These are phyloP conservation scores for Sugiyamaella sp. DNA, from an alignment of 1,139 yeast species.

Conservation along the genomic window DNA sequence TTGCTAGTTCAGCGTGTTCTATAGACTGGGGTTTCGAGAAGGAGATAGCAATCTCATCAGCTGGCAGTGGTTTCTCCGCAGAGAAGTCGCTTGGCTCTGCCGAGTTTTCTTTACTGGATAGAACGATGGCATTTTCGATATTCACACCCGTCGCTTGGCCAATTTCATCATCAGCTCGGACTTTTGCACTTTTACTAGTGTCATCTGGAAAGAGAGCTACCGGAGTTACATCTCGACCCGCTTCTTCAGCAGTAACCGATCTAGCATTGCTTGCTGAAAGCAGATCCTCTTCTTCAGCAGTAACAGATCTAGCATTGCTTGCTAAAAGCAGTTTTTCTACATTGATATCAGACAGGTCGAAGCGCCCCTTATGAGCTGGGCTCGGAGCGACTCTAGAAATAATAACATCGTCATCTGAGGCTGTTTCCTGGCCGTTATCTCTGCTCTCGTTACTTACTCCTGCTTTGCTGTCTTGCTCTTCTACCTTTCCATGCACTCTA, in stretches of 20 bases:
- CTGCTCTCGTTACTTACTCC: constrained; percentile 13
- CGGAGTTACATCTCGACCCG: not conserved
- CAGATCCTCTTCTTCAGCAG: not conserved
- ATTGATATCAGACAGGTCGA: constrained; percentile 13
- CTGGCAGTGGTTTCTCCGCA: not conserved
- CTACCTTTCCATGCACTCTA: constrained; percentile 62
- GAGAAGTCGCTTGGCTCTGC: not conserved
- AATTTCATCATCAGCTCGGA: too few relatives aligned
- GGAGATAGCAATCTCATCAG: not conserved
- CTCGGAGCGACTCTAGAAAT: not conserved
- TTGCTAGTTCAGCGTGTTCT: not conserved
- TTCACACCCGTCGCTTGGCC: too few relatives aligned
- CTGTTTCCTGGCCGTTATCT: constrained; percentile 7
- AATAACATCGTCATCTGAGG: constrained; percentile 8
- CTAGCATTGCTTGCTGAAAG: not conserved
- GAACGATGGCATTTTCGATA: not conserved
- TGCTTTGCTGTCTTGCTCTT: constrained; percentile 22
- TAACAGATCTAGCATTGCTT: not conserved
- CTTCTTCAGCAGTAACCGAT: not conserved
- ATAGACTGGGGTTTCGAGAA: not conserved
- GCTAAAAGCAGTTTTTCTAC: not conserved
- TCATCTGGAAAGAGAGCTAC: too few relatives aligned
- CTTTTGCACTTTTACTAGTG: too few relatives aligned
- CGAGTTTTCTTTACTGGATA: not conserved
- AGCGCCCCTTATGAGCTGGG: not conserved